Conservation (phyloP, 768 basidiomycete species). For the Sarcodon aspratus region DNA sequence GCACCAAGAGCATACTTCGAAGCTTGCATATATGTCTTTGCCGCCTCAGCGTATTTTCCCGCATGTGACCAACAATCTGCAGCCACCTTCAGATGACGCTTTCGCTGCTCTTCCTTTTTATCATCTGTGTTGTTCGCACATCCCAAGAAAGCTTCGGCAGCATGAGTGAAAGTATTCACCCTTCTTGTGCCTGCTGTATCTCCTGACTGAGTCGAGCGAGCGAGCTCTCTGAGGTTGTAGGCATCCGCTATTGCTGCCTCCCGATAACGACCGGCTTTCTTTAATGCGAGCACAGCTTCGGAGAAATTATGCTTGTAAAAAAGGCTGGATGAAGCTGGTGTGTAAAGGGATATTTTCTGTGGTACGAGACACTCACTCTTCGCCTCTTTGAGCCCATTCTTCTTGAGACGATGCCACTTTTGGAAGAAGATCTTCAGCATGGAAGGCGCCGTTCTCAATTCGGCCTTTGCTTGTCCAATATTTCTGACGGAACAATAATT, state of each 20-base stretch:
- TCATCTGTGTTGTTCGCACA: constrained; percentile 22
- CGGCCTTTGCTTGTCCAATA: constrained; percentile 37
- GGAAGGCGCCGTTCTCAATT: constrained; percentile 37
- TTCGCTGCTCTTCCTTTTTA: constrained; percentile 8
- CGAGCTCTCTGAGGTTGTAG: constrained; percentile 42
- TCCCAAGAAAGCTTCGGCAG: constrained; percentile 33
- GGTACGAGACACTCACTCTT: not conserved
- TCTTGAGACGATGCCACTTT: constrained; percentile 38
- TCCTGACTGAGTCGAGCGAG: constrained; percentile 20
- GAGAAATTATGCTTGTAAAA: constrained; percentile 35
- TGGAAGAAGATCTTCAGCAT: constrained; percentile 37
- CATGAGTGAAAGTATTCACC: constrained; percentile 23
- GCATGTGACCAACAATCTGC: constrained; percentile 35
- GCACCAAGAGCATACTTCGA: constrained; percentile 33
- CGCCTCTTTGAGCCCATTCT: constrained; percentile 34
- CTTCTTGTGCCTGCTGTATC: constrained; percentile 4
- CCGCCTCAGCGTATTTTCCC: constrained; percentile 29
- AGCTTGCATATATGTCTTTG: constrained; percentile 28
- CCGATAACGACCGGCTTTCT: constrained; percentile 29
- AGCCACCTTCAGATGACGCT: constrained; percentile 26
- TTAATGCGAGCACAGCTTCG: constrained; percentile 45
- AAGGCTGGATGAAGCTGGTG: constrained; percentile 7
- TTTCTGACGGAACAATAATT: constrained; percentile 19
- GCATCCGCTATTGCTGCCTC: constrained; percentile 38
- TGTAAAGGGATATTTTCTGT: not conserved